Evolutionary conservation across 371 early-diverging fungal species (phyloP).

Genomic region (Batkoa obscura): DNA sequence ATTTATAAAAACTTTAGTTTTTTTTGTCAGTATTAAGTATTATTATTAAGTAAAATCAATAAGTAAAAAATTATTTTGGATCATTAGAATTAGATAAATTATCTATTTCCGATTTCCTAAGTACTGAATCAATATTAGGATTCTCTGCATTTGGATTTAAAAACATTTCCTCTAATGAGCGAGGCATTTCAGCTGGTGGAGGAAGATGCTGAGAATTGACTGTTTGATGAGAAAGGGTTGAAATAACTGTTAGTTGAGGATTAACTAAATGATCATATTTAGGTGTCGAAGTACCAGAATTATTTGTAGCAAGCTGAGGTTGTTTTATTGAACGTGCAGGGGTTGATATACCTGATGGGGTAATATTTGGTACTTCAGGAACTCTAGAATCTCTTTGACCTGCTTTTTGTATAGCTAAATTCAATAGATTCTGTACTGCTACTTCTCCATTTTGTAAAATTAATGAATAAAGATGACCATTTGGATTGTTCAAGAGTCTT

Average conservation of each 20-base stretch:
- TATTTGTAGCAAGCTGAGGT: too few species aligned
- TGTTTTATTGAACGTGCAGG: background rate
- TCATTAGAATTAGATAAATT: too few species aligned
- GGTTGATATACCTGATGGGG: background rate
- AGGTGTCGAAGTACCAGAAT: too few species aligned
- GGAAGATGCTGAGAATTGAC: background rate
- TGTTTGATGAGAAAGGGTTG: background rate
- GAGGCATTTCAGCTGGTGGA: conserved; percentile 1
- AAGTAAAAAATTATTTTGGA: too few species aligned
- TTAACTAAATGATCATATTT: background rate
- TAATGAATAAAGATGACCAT: conserved; percentile 30
- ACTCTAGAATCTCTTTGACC: background rate
- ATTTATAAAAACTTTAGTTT: too few species aligned
- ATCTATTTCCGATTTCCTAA: too few species aligned
- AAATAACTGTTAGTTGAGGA: background rate
- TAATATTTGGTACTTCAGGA: background rate
- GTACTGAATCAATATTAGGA: too few species aligned
- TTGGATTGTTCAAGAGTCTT: conserved; percentile 24
- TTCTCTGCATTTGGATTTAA: too few species aligned
- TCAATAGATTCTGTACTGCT: background rate
- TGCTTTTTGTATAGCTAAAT: background rate
- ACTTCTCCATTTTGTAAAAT: conserved; percentile 9
- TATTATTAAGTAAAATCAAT: too few species aligned
- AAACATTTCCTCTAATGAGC: conserved; percentile 1
- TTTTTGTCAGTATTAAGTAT: too few species aligned